Percentiles rank a stretch among this genome's conserved stretches.
Evolutionary conservation across 495 filamentous ascomycete genomes (phyloP).

Genomic region (Hypomontagnella submonticulosa): DNA sequence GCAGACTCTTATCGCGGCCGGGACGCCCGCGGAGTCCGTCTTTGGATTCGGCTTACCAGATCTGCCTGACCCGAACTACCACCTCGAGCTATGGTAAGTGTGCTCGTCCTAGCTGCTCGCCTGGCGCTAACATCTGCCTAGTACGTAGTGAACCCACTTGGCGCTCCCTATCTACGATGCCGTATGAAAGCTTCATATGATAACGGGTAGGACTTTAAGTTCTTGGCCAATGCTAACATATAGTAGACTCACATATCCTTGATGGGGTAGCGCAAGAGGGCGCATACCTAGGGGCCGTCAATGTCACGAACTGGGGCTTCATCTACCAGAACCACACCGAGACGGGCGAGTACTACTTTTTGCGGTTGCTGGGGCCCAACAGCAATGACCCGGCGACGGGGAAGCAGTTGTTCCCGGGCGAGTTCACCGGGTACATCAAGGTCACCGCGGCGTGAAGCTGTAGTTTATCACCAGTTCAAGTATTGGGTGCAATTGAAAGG

Average conservation of each 20-base stretch:
- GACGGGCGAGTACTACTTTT: conserved; percentile 40
- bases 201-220: not conserved
- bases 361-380: conserved; percentile 30
- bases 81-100: conserved; percentile 34
- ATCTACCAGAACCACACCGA: conserved; percentile 43
- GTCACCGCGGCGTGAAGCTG: conserved; percentile 15
- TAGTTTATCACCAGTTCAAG: not conserved
- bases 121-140: conserved; percentile 8
- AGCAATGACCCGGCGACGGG: conserved; percentile 39
- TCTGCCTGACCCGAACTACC: conserved; percentile 41
- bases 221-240: not conserved
- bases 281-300: conserved; percentile 38
- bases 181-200: no score
- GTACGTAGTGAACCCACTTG: conserved; percentile 5
- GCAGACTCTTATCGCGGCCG: conserved; percentile 38
- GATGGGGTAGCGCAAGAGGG: conserved; percentile 27
- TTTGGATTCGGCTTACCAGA: conserved; percentile 40
- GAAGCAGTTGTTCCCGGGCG: conserved; percentile 35
- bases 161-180: not conserved
- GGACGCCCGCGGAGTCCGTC: conserved; percentile 41
- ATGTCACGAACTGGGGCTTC: conserved; percentile 42
- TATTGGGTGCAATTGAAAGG: not conserved
- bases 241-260: conserved; percentile 28
- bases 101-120: not conserved
- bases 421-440: conserved; percentile 40